Conservation (phyloP, 805 yeast species). For the Wickerhamiella kurtzmanii region DNA sequence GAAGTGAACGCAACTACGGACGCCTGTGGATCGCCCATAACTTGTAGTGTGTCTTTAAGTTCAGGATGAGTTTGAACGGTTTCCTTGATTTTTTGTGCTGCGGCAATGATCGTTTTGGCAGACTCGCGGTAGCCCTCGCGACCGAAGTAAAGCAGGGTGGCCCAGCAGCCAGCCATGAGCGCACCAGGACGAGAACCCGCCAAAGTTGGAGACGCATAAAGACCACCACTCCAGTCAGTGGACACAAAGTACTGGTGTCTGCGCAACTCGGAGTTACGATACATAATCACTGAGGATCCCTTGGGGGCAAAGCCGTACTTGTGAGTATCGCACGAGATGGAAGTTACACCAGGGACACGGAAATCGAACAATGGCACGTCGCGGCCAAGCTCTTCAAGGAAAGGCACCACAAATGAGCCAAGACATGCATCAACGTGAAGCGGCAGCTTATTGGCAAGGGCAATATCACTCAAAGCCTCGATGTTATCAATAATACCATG, state of each 20-base stretch:
- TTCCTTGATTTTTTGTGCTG: conserved; percentile 45
- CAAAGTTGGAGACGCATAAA: conserved; percentile 90
- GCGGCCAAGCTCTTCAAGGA: conserved; percentile 51
- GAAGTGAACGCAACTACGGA: conserved; percentile 75
- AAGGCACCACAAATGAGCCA: conserved; percentile 83
- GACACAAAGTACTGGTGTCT: conserved; percentile 72
- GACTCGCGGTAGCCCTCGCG: conserved; percentile 63
- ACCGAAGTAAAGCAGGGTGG: conserved; percentile 73
- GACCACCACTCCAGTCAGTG: conserved; percentile 85
- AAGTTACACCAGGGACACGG: conserved; percentile 78
- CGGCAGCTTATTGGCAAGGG: conserved; percentile 58
- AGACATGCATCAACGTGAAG: conserved; percentile 92
- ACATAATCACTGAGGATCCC: conserved; percentile 89
- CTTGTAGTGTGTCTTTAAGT: conserved; percentile 28
- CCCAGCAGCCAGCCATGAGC: conserved; percentile 96
- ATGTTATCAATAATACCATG: conserved; percentile 93
- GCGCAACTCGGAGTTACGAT: conserved; percentile 54
- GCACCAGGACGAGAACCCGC: conserved; percentile 98
- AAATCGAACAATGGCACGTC: conserved; percentile 57
- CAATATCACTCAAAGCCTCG: conserved; percentile 51
- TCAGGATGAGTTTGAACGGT: conserved; percentile 37
- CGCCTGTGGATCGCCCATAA: conserved; percentile 75
- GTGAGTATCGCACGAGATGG: conserved; percentile 98
- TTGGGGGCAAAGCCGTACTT: conserved; percentile 98
- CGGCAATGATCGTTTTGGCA: conserved; percentile 50